Evolutionary conservation across 257 asterid genomes (phyloP).

Genomic region (Fraxinus americana): DNA sequence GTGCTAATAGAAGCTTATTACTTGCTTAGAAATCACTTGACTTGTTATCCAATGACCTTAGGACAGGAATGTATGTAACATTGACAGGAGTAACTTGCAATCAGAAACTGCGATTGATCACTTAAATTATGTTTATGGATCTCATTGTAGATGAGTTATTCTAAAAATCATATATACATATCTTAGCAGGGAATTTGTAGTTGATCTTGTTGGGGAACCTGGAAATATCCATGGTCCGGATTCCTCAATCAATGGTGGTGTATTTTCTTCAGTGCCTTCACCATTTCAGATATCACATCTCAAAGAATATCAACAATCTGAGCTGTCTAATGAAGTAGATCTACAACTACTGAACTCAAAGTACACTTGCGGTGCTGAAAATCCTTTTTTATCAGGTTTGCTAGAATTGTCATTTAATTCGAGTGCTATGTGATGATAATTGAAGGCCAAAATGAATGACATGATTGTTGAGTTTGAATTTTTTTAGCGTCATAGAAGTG

Average conservation of each 20-base stretch:
- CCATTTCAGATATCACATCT: constrained; percentile 83
- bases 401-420: constrained; percentile 17
- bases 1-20: neutral
- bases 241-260: constrained; percentile 74
- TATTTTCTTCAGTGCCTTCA: constrained; percentile 69
- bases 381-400: constrained; percentile 57
- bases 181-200: constrained; percentile 80
- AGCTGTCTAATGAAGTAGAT: constrained; percentile 35
- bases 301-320: constrained; percentile 61
- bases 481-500: neutral
- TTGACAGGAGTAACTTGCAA: neutral
- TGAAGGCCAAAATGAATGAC: neutral
- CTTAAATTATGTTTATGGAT: neutral
- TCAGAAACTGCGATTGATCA: neutral
- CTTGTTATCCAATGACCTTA: neutral
- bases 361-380: constrained; percentile 32
- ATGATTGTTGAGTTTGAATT: constrained; percentile 7
- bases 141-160: neutral
- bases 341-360: constrained; percentile 42
- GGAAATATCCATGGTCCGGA: constrained; percentile 81
- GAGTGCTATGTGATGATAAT: constrained; percentile 3
- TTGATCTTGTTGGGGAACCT: constrained; percentile 93
- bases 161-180: constrained; percentile 22
- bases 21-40: neutral
- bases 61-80: neutral